These are phyloP conservation scores for Trametes punicea DNA, from an alignment of 768 basidiomycete species.

Conservation along the genomic window DNA sequence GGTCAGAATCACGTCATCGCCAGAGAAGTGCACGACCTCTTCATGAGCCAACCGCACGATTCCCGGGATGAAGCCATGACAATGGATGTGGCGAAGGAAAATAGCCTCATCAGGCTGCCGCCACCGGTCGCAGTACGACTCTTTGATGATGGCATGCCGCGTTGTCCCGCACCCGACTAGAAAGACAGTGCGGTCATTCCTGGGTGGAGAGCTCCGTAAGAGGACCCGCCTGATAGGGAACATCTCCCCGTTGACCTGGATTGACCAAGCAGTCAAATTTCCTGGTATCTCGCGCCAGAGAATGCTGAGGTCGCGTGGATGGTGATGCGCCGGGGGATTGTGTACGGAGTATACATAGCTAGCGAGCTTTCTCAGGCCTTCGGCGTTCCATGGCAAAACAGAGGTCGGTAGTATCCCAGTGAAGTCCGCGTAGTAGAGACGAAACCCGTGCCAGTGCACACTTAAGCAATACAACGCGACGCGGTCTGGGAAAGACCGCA, in stretches of 20 bases:
- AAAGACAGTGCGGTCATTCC: no score
- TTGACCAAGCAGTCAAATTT: not conserved
- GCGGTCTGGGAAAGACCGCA: not conserved
- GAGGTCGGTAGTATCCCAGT: not conserved
- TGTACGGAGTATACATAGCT: not conserved
- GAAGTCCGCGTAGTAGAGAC: not conserved
- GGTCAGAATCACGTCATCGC: not conserved
- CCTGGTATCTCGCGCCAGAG: not conserved
- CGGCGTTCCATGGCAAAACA: not conserved
- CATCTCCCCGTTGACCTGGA: not conserved
- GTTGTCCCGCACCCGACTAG: not conserved
- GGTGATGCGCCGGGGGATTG: not conserved
- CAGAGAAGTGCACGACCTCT: not conserved
- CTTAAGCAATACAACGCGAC: not conserved
- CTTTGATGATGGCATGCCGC: not conserved
- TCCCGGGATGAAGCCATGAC: not conserved
- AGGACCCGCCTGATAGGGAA: not conserved
- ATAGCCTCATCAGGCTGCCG: not conserved
- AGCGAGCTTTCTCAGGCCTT: not conserved
- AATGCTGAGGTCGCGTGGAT: not conserved
- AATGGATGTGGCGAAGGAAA: constrained; percentile 4
- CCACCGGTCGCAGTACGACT: not conserved
- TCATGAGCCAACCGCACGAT: not conserved
- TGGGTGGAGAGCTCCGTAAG: not conserved
- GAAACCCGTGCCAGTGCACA: not conserved